Conservation (phyloP, 1,284 basidiomycete species). For the Wallemia mellicola region DNA sequence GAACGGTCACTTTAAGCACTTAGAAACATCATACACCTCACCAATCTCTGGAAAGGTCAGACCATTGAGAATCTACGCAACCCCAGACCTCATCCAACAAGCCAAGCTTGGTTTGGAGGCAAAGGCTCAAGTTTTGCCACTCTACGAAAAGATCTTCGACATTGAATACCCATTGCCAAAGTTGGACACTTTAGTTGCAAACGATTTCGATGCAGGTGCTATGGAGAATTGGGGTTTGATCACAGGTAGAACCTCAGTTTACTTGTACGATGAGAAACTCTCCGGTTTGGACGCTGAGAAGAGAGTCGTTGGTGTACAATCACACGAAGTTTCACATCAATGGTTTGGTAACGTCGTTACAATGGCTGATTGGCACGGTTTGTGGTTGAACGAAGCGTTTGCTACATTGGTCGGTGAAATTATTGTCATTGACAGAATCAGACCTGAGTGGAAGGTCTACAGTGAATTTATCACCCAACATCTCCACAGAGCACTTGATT, state of each 20-base stretch:
- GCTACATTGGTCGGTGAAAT: slow-evolving; percentile 59
- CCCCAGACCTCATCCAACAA: slow-evolving; percentile 46
- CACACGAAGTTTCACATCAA: slow-evolving; percentile 46
- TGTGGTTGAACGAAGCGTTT: slow-evolving; percentile 35
- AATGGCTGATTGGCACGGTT: slow-evolving; percentile 14
- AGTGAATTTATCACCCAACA: slow-evolving; percentile 24
- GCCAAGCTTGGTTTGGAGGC: slow-evolving; percentile 48
- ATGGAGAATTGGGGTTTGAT: slow-evolving; percentile 96
- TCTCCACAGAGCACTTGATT: slow-evolving; percentile 29
- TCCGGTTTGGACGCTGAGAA: slow-evolving; percentile 49
- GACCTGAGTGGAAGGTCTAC: slow-evolving; percentile 43
- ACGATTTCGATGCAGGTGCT: slow-evolving; percentile 69
- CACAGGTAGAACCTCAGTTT: slow-evolving; percentile 56
- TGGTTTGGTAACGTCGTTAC: slow-evolving; percentile 28
- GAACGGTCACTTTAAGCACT: slow-evolving; percentile 45
- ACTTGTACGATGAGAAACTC: slow-evolving; percentile 50
- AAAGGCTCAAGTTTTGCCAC: slow-evolving; percentile 51
- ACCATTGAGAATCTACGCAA: slow-evolving; percentile 57
- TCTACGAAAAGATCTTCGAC: slow-evolving; percentile 81
- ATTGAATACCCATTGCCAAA: slow-evolving; percentile 78
- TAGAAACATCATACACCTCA: slow-evolving; percentile 48
- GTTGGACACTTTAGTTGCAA: slow-evolving; percentile 44
- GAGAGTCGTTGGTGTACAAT: slow-evolving; percentile 42
- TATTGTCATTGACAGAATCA: slow-evolving; percentile 40
- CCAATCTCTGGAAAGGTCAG: slow-evolving; percentile 52